Conservation (phyloP, 208 protist genomes). For the Trichomonas gallinae region DNA sequence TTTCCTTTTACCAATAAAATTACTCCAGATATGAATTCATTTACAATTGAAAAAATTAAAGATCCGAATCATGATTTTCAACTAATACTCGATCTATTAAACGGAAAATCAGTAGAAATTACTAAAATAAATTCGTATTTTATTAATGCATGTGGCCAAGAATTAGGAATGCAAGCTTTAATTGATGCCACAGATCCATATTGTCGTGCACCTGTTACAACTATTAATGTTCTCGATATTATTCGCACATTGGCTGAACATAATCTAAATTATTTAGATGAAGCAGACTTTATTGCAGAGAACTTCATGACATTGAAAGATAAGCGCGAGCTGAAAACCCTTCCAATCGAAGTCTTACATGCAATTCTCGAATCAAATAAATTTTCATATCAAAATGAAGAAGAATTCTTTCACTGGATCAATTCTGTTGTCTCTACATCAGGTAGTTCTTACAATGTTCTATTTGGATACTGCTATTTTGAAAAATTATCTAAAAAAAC, state of each 20-base stretch:
- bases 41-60: neutral
- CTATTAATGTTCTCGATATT: neutral
- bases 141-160: neutral
- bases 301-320: neutral
- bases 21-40: neutral
- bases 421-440: neutral
- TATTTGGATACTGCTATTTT: neutral
- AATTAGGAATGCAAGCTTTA: neutral
- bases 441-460: neutral
- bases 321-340: neutral
- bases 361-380: neutral
- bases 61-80: neutral
- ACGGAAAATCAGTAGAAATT: neutral
- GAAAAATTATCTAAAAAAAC: neutral
- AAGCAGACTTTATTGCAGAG: neutral
- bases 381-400: neutral
- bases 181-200: neutral
- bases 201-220: neutral
- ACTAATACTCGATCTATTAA: neutral
- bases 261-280: neutral
- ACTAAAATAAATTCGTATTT: neutral
- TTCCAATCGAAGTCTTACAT: neutral
- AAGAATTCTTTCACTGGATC: neutral
- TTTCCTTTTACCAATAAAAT: neutral
- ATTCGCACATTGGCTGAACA: neutral